Evolutionary conservation across 345 rosid species (phyloP).

Genomic region (Arabis alpina): DNA sequence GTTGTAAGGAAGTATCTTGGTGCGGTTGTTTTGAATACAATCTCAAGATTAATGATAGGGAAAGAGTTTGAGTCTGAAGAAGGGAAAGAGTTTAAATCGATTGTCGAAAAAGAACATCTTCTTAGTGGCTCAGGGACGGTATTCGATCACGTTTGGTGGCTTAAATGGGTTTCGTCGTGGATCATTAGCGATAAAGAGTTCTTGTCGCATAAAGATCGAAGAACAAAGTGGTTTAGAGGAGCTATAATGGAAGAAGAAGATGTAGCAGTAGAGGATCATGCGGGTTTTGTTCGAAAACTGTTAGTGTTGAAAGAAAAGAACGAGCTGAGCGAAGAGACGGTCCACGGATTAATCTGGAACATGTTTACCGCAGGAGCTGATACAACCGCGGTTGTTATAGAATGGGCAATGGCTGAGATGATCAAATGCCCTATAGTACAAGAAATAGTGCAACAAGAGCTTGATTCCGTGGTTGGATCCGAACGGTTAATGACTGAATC

Average conservation of each 20-base stretch:
- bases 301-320: conserved; percentile 37
- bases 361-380: conserved; percentile 56
- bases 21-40: conserved; percentile 38
- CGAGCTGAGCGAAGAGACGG: conserved; percentile 47
- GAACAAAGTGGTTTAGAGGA: conserved; percentile 36
- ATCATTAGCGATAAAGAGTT: conserved; percentile 28
- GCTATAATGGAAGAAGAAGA: conserved; percentile 40
- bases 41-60: conserved; percentile 42
- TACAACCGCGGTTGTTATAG: conserved; percentile 48
- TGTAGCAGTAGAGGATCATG: conserved; percentile 12
- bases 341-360: conserved; percentile 54
- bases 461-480: conserved; percentile 48
- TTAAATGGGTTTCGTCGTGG: conserved; percentile 38
- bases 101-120: conserved; percentile 34
- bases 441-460: conserved; percentile 39
- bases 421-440: conserved; percentile 41
- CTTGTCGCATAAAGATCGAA: conserved; percentile 26
- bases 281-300: conserved; percentile 36
- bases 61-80: conserved; percentile 38
- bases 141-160: conserved; percentile 44
- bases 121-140: conserved; percentile 31
- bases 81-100: conserved; percentile 42
- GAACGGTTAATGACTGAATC: conserved; percentile 47
- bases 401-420: conserved; percentile 59
- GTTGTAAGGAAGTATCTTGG: conserved; percentile 42